A percentile compares a stretch with the other conserved stretches of the same genome.
Conservation (phyloP, 192 early-diverging fungal genomes). For the Coemansia sp. region DNA sequence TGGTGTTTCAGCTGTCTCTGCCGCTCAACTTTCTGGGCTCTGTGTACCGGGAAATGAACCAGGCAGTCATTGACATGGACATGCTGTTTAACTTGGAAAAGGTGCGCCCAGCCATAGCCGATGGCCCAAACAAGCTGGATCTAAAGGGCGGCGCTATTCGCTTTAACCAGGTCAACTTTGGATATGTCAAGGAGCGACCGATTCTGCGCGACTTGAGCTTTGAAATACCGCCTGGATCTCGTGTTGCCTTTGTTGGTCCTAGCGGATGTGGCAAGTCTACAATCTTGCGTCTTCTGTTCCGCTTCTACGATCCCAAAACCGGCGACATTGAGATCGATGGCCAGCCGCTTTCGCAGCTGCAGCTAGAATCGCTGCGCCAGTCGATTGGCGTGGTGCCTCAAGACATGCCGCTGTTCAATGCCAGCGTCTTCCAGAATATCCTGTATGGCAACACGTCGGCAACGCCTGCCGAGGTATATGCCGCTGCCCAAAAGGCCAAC, state of each 20-base stretch:
- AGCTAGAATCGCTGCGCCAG: conserved; percentile 73
- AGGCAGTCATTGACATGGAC: conserved; percentile 97
- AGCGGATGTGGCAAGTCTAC: conserved; percentile 92
- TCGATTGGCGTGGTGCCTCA: conserved; percentile 85
- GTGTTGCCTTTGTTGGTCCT: conserved; percentile 90
- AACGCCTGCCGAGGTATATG: conserved; percentile 57
- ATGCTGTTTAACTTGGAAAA: conserved; percentile 86
- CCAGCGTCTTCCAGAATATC: conserved; percentile 90
- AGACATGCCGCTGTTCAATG: conserved; percentile 93
- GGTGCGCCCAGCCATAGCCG: conserved; percentile 54
- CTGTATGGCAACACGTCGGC: conserved; percentile 78
- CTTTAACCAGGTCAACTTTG: conserved; percentile 88
- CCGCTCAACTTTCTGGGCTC: conserved; percentile 97
- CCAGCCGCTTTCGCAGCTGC: conserved; percentile 76
- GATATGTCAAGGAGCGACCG: conserved; percentile 73
- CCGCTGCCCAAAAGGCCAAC: conserved; percentile 58
- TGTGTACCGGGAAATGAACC: conserved; percentile 94
- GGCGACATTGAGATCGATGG: conserved; percentile 86
- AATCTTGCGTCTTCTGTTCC: conserved; percentile 80
- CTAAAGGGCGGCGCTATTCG: conserved; percentile 70
- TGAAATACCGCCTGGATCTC: conserved; percentile 79
- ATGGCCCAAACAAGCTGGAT: conserved; percentile 58
- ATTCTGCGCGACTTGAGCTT: conserved; percentile 76
- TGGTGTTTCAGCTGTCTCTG: conserved; percentile 95
- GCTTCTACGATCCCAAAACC: conserved; percentile 85